Percentiles rank a stretch among this genome's conserved stretches.
Evolutionary conservation across 768 basidiomycete genomes (phyloP).

Genomic region (Exsudoporus frostii): DNA sequence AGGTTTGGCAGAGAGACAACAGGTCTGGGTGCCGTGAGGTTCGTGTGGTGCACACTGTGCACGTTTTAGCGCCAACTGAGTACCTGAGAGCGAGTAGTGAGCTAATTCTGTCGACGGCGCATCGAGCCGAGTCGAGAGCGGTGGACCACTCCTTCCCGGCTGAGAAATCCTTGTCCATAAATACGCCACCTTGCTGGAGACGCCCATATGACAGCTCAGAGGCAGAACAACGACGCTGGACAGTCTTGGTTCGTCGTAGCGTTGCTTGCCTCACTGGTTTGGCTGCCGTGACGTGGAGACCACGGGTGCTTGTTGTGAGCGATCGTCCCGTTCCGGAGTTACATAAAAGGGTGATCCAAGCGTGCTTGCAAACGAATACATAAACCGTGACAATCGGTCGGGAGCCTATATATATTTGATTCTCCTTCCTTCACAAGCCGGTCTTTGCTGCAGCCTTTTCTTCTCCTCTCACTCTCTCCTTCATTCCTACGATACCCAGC

Average conservation of each 20-base stretch:
- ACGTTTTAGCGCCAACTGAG: not conserved
- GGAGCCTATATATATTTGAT: not conserved
- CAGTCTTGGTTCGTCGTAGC: not conserved
- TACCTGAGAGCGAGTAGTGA: not conserved
- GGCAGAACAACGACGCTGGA: not conserved
- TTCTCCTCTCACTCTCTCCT: not conserved
- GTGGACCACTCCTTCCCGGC: not conserved
- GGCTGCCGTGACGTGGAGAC: not conserved
- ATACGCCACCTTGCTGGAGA: not conserved
- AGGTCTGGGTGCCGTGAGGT: not conserved
- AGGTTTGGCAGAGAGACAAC: not conserved
- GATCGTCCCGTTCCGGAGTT: slow-evolving; percentile 3
- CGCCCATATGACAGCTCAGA: not conserved
- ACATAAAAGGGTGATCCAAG: slow-evolving; percentile 2
- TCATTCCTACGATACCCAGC: not conserved
- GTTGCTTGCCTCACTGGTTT: not conserved
- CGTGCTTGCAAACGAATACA: not conserved
- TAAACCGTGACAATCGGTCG: no score
- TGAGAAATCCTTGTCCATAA: not conserved
- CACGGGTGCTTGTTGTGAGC: not conserved
- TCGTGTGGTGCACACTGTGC: not conserved
- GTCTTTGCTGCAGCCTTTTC: not conserved
- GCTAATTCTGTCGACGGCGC: not conserved
- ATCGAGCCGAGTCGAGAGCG: not conserved
- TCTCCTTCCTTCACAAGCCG: slow-evolving; percentile 1